These are phyloP conservation scores for Atkinsonella texensis DNA, from an alignment of 2,329 filamentous ascomycete genomes.

Conservation along the genomic window DNA sequence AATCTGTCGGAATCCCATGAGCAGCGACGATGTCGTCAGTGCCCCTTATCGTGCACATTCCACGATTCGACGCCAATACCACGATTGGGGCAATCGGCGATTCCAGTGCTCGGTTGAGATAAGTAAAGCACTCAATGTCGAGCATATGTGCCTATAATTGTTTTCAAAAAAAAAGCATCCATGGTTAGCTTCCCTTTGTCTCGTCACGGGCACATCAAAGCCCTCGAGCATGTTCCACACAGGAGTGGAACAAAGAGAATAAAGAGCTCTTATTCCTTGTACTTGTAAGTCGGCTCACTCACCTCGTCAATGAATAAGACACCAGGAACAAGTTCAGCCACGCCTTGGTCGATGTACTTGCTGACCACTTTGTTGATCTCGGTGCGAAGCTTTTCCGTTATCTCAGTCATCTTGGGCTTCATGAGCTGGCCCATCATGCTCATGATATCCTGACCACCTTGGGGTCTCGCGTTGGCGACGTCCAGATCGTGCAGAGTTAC, in stretches of 20 bases:
- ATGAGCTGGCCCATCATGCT: constrained; percentile 99
- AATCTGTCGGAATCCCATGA: constrained; percentile 88
- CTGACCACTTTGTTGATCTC: constrained; percentile 99
- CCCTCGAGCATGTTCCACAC: not conserved
- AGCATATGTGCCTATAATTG: constrained; percentile 83
- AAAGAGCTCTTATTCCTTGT: not conserved
- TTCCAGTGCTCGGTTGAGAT: constrained; percentile 96
- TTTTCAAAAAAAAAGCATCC: not conserved
- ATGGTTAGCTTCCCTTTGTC: constrained; percentile 5
- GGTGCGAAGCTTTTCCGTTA: constrained; percentile 87
- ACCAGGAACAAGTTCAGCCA: constrained; percentile 94
- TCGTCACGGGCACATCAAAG: not conserved
- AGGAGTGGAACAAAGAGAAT: not conserved
- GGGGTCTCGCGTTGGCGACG: constrained; percentile 85
- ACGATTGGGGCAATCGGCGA: constrained; percentile 91
- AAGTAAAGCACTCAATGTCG: constrained; percentile 97
- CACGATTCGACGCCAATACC: constrained; percentile 92
- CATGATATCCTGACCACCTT: constrained; percentile 98
- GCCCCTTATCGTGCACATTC: constrained; percentile 84
- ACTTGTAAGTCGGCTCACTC: constrained; percentile 16
- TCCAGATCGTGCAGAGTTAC: constrained; percentile 95
- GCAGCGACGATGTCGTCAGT: constrained; percentile 72
- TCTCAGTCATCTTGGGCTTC: constrained; percentile 99
- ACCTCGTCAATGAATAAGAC: constrained; percentile 98
- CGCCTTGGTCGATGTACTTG: constrained; percentile 96